phyloP scores from a whole-genome alignment of 768 basidiomycete genomes.

The Pholiota microspora region DNA sequence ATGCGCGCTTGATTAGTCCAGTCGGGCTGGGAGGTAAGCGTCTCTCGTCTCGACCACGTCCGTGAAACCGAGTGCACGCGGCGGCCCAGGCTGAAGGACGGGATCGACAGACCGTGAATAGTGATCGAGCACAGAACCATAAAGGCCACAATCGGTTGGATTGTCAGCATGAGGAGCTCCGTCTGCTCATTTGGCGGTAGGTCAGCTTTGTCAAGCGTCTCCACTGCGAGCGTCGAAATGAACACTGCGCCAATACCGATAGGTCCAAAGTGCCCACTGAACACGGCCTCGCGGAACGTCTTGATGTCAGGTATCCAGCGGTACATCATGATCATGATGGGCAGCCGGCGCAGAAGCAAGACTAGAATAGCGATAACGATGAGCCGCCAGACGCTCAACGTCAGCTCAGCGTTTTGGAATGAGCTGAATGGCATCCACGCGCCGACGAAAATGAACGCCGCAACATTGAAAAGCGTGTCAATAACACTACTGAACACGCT shows the following conservation, averaged over 20 bases:
- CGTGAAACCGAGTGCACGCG: conserved; percentile 89
- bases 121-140: conserved; percentile 91
- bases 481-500: conserved; percentile 95
- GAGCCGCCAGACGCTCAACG: conserved; percentile 81
- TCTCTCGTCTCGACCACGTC: conserved; percentile 83
- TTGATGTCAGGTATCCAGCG: conserved; percentile 96
- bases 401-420: conserved; percentile 65
- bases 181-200: conserved; percentile 51
- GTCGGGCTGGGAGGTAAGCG: conserved; percentile 49
- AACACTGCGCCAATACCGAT: conserved; percentile 90
- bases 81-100: conserved; percentile 88
- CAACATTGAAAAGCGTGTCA: conserved; percentile 93
- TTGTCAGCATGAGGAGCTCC: conserved; percentile 65
- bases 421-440: conserved; percentile 94
- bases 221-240: conserved; percentile 80
- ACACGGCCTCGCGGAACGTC: conserved; percentile 89
- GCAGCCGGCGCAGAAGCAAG: conserved; percentile 80
- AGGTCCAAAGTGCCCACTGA: conserved; percentile 94
- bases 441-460: conserved; percentile 93
- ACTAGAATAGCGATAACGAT: conserved; percentile 80
- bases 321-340: conserved; percentile 81
- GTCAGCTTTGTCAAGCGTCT: conserved; percentile 45
- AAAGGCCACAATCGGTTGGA: conserved; percentile 93
- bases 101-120: conserved; percentile 89
- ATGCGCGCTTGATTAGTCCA: conserved; percentile 80